Evolutionary conservation across 495 filamentous ascomycete species (phyloP).

Genomic region (Talaromyces trachyspermus): DNA sequence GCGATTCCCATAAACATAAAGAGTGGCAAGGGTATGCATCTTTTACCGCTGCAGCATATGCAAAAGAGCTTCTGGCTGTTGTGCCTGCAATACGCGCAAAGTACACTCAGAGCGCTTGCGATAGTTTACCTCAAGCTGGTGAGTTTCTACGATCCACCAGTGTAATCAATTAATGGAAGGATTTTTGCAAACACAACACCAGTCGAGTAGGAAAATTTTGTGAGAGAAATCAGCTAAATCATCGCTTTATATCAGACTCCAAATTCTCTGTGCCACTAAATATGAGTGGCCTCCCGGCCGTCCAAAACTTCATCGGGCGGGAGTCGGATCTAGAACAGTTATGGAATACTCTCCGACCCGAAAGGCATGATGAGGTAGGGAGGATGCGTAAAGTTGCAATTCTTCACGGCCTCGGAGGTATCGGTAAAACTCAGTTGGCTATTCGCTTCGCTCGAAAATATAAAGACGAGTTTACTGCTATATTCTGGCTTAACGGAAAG

Average conservation of each 20-base stretch:
- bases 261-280: constrained; percentile 17
- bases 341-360: constrained; percentile 19
- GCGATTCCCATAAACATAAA: constrained; percentile 22
- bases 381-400: constrained; percentile 20
- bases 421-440: constrained; percentile 38
- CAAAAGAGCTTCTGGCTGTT: constrained; percentile 12
- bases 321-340: constrained; percentile 19
- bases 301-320: constrained; percentile 21
- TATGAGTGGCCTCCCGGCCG: constrained; percentile 17
- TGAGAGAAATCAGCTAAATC: too few species aligned
- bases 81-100: constrained; percentile 5
- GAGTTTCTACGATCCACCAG: constrained; percentile 9
- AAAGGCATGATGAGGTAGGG: too few species aligned
- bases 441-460: constrained; percentile 28
- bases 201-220: too few species aligned
- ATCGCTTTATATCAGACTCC: too few species aligned
- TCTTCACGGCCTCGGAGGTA: constrained; percentile 33
- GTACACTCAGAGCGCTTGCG: too few species aligned
- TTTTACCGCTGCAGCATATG: constrained; percentile 20
- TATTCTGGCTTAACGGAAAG: constrained; percentile 27
- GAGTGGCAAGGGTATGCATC: constrained; percentile 22
- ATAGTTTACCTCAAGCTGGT: too few species aligned
- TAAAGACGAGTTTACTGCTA: constrained; percentile 19
- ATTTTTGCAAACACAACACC: too few species aligned
- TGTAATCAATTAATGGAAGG: too few species aligned